Evolutionary conservation across 1,139 yeast genomes (phyloP), one percentile per base, ranked within the genome.

Genomic region (Pichia sp.): DNA sequence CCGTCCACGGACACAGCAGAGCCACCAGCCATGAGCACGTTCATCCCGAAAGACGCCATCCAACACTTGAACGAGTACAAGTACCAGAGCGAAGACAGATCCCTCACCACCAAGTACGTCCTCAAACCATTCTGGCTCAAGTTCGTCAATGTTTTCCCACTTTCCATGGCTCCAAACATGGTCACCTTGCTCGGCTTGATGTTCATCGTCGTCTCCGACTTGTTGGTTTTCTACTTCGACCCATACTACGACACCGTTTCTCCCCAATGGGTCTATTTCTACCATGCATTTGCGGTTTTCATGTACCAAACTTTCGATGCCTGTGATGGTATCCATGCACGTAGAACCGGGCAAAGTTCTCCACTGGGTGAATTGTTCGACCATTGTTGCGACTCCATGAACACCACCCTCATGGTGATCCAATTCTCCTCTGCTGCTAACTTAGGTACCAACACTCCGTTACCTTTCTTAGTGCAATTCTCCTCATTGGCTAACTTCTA

Each of bases 291-390:
- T 57, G 95, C 96, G 2, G 70, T 91, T 55, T 90, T 91, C 63
- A 71, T 90, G 75, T 91, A 91, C 65, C 98, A 91, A 63, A 91
- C 98, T 0, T 90, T 91, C 65, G 98, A 91, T 68, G 96, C 97
- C 2, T 87, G 96, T 67, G 98, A 91, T 66, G 98, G 98, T 11
- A 79, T 85, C 56, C 98, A 91, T 66, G 98, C 98, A 15, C 74
- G 94, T 56, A 65, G 93, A 60, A 91, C 98, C 1, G 96, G 96
- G 15, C 96, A 90, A 67, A 81, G 91, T 56, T 96, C 97, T 3
- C 98, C 98, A 3, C 71, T 91, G 59, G 98, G 98, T 37, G 98
- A 91, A 65, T 73, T 91, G 50, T 91, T 91, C 62, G 98, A 91
- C 62, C 98, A 91, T 62, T 89, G 96, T 54, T 81, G 89, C 45